These are phyloP conservation scores for Daedaleopsis nitida DNA, from an alignment of 768 basidiomycete species.

Conservation along the genomic window DNA sequence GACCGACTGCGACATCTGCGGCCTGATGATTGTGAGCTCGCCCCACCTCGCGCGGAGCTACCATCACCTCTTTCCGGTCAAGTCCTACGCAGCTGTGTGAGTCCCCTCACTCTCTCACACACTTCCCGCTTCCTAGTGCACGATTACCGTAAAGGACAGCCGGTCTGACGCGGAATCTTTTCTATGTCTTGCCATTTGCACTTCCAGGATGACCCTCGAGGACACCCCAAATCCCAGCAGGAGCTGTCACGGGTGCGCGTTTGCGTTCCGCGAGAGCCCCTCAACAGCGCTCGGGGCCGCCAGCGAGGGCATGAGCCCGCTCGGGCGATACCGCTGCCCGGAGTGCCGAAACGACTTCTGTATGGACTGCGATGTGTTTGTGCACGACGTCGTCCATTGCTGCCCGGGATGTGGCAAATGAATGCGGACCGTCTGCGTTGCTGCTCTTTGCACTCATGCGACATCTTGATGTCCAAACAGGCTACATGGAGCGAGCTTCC, in stretches of 20 bases:
- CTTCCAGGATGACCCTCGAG: conserved; percentile 41
- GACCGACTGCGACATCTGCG: conserved; percentile 96
- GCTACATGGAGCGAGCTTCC: not conserved
- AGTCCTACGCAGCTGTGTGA: conserved; percentile 79
- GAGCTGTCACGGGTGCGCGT: conserved; percentile 79
- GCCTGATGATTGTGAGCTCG: conserved; percentile 96
- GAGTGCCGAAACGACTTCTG: conserved; percentile 90
- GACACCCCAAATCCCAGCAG: conserved; percentile 37
- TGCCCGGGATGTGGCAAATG: conserved; percentile 81
- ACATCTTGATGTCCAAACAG: not conserved
- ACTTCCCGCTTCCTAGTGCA: conserved; percentile 1
- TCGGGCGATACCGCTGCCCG: conserved; percentile 88
- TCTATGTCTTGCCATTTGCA: conserved; percentile 11
- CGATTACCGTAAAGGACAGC: not conserved
- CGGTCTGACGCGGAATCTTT: no score
- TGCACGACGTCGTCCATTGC: conserved; percentile 93
- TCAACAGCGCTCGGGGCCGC: conserved; percentile 37
- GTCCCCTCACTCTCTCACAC: conserved; percentile 34
- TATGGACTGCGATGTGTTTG: conserved; percentile 93
- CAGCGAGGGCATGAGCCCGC: conserved; percentile 74
- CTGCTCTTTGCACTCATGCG: not conserved
- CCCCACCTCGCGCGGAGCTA: conserved; percentile 97
- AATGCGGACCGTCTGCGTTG: not conserved
- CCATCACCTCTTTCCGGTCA: conserved; percentile 94
- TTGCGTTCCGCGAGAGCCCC: conserved; percentile 55